Conservation (phyloP, 768 basidiomycete species). For the Trametes punicea region DNA sequence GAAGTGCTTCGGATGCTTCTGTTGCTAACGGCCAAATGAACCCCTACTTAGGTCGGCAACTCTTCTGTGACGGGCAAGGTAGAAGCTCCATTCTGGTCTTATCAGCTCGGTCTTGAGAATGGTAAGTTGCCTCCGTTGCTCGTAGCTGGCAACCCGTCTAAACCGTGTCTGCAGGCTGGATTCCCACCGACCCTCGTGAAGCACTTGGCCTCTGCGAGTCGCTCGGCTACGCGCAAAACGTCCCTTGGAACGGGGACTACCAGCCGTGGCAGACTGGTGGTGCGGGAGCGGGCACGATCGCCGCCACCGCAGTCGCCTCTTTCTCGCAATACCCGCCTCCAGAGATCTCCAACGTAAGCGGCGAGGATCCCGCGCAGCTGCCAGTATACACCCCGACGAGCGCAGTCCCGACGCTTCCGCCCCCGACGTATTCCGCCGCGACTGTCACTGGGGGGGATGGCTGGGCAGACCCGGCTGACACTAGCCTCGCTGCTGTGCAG, state of each 20-base stretch:
- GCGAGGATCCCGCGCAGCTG: constrained; percentile 38
- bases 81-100: constrained; percentile 64
- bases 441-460: constrained; percentile 43
- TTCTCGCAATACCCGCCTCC: constrained; percentile 56
- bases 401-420: constrained; percentile 52
- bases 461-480: constrained; percentile 56
- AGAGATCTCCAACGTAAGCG: constrained; percentile 43
- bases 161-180: constrained; percentile 45
- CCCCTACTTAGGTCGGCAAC: constrained; percentile 44
- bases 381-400: constrained; percentile 68
- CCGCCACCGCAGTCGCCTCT: constrained; percentile 36
- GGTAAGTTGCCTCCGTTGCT: constrained; percentile 27
- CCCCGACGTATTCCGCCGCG: constrained; percentile 47
- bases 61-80: constrained; percentile 47
- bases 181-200: constrained; percentile 67
- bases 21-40: constrained; percentile 24
- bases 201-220: constrained; percentile 63
- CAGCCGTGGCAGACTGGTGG: constrained; percentile 69
- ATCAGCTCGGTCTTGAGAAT: constrained; percentile 62
- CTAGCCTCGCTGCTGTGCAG: constrained; percentile 49
- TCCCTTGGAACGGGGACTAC: constrained; percentile 52
- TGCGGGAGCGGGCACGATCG: constrained; percentile 48
- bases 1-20: not conserved
- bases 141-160: not conserved
- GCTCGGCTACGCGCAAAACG: constrained; percentile 39